phyloP scores from a whole-genome alignment of 73 alveolate genomes.

The Vitrella brassicaformis region DNA sequence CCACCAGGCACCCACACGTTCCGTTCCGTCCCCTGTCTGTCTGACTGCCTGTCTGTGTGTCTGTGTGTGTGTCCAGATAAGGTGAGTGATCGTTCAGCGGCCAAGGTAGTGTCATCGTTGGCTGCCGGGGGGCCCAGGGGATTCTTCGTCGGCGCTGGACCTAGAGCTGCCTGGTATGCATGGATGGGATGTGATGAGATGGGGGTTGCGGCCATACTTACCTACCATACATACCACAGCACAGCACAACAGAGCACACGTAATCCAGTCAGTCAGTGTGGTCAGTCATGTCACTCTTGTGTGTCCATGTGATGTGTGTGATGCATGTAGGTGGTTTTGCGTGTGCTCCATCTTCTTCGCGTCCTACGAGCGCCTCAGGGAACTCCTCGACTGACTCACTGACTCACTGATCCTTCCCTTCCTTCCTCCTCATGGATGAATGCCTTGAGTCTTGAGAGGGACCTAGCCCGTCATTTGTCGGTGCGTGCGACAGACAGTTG shows the following conservation, averaged over 20 bases:
- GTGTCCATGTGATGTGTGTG: too few species aligned
- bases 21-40: background rate
- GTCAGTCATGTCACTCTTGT: too few species aligned
- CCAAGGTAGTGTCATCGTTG: background rate
- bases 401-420: too few species aligned
- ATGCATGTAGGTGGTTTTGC: slow-evolving; percentile 8
- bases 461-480: too few species aligned
- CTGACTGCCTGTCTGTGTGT: background rate
- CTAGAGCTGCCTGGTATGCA: slow-evolving; percentile 6
- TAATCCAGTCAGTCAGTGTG: too few species aligned
- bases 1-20: background rate
- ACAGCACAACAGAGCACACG: too few species aligned
- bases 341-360: slow-evolving; percentile 25
- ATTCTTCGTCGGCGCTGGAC: slow-evolving; percentile 11
- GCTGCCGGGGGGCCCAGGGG: slow-evolving; percentile 1
- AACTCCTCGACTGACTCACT: slow-evolving; percentile 3
- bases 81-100: background rate
- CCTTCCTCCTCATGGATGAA: too few species aligned
- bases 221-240: background rate
- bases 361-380: slow-evolving; percentile 14
- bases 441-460: too few species aligned
- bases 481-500: too few species aligned
- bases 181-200: background rate
- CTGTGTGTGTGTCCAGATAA: background rate
- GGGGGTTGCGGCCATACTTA: background rate